A percentile compares a stretch with the other conserved stretches of the same genome.
These are phyloP conservation scores for Lentinula sp. DNA, from an alignment of 768 basidiomycete species.

Conservation along the genomic window DNA sequence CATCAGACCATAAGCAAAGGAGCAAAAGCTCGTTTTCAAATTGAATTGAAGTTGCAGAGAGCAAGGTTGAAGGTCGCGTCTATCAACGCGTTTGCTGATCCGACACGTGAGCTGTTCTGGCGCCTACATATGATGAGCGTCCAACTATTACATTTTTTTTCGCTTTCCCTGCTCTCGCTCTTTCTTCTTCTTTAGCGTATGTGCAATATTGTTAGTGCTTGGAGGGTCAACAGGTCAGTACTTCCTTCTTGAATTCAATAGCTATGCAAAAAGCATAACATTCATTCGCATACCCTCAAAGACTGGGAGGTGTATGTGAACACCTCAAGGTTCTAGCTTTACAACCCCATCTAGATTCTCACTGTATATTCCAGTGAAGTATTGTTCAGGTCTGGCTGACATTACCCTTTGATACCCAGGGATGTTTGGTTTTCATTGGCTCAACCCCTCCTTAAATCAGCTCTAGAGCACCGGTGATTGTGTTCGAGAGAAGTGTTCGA, in stretches of 20 bases:
- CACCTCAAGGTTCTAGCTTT: constrained; percentile 6
- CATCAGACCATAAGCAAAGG: not conserved
- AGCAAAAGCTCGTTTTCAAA: not conserved
- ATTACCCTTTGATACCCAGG: not conserved
- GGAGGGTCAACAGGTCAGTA: not conserved
- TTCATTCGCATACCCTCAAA: constrained; percentile 3
- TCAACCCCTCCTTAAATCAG: not conserved
- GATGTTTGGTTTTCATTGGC: not conserved
- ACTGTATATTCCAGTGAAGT: not conserved
- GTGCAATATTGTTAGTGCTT: too few relatives aligned
- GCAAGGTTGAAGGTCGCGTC: not conserved
- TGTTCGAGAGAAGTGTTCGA: not conserved
- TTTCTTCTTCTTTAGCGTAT: too few relatives aligned
- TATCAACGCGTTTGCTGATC: not conserved
- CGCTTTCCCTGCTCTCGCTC: too few relatives aligned
- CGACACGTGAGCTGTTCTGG: too few relatives aligned
- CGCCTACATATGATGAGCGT: too few relatives aligned
- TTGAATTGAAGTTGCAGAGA: not conserved
- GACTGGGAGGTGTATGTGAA: not conserved
- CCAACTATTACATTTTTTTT: too few relatives aligned
- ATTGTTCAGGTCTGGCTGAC: not conserved
- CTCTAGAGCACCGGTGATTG: not conserved
- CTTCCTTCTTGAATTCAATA: too few relatives aligned
- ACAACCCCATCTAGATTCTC: constrained; percentile 7
- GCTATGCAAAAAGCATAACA: not conserved